Percentiles rank a stretch among this genome's conserved stretches.
These are phyloP conservation scores for Russula lepida DNA, from an alignment of 768 basidiomycete genomes.

Conservation along the genomic window DNA sequence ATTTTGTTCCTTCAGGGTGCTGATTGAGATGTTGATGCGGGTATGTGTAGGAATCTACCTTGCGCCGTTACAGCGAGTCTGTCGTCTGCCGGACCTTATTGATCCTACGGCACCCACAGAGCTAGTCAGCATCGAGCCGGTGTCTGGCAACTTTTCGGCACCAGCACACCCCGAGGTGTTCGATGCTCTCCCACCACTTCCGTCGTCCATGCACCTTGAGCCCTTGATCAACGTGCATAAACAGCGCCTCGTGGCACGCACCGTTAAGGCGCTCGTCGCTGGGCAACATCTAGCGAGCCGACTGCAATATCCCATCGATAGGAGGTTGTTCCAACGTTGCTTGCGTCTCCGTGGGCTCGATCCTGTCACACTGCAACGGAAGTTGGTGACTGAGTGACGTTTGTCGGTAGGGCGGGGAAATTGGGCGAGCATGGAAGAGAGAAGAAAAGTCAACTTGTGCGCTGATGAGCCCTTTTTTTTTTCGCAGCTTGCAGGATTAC, in stretches of 20 bases:
- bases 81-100: conserved; percentile 67
- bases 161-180: conserved; percentile 77
- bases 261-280: conserved; percentile 72
- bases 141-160: conserved; percentile 54
- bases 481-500: background rate
- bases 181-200: conserved; percentile 59
- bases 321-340: conserved; percentile 69
- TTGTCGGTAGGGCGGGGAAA: background rate
- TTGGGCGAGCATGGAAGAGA: background rate
- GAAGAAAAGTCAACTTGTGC: background rate
- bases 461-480: background rate
- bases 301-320: conserved; percentile 61
- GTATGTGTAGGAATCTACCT: conserved; percentile 60
- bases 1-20: background rate
- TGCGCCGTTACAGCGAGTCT: conserved; percentile 56
- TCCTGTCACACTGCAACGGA: conserved; percentile 44
- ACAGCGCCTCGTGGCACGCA: conserved; percentile 70
- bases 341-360: conserved; percentile 62
- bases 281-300: conserved; percentile 77
- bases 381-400: conserved; percentile 24
- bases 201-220: conserved; percentile 70
- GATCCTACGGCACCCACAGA: conserved; percentile 76
- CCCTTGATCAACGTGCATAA: conserved; percentile 87
- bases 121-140: conserved; percentile 53
- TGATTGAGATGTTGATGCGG: background rate